These are phyloP conservation scores for Cladosporium sp. DNA, from an alignment of 2,329 filamentous ascomycete genomes.

Conservation along the genomic window DNA sequence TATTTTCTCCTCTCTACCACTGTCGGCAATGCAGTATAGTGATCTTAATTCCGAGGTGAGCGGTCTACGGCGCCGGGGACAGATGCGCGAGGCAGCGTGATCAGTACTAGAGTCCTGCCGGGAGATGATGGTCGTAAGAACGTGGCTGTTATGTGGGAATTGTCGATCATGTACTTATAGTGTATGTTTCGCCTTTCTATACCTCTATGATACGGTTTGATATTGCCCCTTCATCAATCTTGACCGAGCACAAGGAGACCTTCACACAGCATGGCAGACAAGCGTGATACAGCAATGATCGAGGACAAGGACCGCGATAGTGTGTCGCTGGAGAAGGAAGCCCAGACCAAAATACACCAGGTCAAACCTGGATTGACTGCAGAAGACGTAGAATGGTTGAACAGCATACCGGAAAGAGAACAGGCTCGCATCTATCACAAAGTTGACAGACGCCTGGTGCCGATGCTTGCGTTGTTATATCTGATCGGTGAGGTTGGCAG, in stretches of 20 bases:
- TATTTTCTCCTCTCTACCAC: not conserved
- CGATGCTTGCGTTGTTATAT: slow-evolving; percentile 55
- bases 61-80: slow-evolving; percentile 7
- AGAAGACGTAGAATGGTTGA: slow-evolving; percentile 20
- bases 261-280: not conserved
- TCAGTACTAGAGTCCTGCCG: not conserved
- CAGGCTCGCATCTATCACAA: slow-evolving; percentile 50
- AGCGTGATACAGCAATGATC: not conserved
- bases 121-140: not conserved
- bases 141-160: not conserved
- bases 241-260: not conserved
- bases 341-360: slow-evolving; percentile 15
- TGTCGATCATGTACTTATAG: not conserved
- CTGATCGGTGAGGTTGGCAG: not conserved
- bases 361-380: slow-evolving; percentile 20
- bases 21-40: not conserved
- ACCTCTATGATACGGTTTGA: too few relatives aligned
- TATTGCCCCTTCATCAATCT: too few relatives aligned
- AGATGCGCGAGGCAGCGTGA: slow-evolving; percentile 4
- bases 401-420: slow-evolving; percentile 17
- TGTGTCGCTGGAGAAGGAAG: slow-evolving; percentile 18
- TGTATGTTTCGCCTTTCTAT: too few relatives aligned
- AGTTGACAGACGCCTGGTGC: slow-evolving; percentile 54
- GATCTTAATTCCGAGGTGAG: slow-evolving; percentile 5
- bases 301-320: slow-evolving; percentile 10